A percentile compares a stretch with the other conserved stretches of the same genome.
These are phyloP conservation scores for Camelina sativa DNA, from an alignment of 345 rosid species.

Conservation along the genomic window DNA sequence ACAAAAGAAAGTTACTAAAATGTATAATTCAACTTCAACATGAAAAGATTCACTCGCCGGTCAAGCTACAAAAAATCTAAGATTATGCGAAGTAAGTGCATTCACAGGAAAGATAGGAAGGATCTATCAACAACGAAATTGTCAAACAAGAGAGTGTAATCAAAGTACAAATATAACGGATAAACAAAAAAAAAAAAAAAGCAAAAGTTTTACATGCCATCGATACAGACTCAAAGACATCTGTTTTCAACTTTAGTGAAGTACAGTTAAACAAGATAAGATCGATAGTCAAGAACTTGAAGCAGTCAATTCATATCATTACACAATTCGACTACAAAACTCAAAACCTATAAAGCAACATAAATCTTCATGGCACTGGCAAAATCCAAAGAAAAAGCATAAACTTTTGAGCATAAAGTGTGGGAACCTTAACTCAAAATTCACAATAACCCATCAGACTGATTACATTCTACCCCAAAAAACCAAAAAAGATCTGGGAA, in stretches of 20 bases:
- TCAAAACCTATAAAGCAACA: neutral
- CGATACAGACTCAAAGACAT: too few species aligned
- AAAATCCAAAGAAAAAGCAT: slow-evolving; percentile 4
- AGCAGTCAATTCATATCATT: neutral
- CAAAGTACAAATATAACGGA: too few species aligned
- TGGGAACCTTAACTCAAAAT: neutral
- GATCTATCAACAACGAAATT: too few species aligned
- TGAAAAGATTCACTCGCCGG: neutral
- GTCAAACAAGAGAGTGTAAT: too few species aligned
- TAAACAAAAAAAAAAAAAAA: too few species aligned
- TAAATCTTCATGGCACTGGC: neutral
- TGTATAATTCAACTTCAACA: slow-evolving; percentile 1
- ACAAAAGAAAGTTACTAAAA: slow-evolving; percentile 22
- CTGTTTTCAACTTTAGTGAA: neutral
- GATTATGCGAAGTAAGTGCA: too few species aligned
- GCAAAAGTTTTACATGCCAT: too few species aligned
- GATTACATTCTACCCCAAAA: too few species aligned
- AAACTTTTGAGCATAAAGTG: neutral
- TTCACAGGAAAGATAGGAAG: too few species aligned
- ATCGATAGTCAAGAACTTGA: neutral
- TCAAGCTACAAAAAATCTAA: too few species aligned
- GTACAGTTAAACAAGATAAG: neutral
- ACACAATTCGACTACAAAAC: neutral
- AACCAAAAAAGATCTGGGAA: neutral
- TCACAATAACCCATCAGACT: neutral